Evolutionary conservation across 2,329 filamentous ascomycete species (phyloP), one percentile per base, ranked within the genome.

Genomic region (Ophiocordyceps unilateralis): DNA sequence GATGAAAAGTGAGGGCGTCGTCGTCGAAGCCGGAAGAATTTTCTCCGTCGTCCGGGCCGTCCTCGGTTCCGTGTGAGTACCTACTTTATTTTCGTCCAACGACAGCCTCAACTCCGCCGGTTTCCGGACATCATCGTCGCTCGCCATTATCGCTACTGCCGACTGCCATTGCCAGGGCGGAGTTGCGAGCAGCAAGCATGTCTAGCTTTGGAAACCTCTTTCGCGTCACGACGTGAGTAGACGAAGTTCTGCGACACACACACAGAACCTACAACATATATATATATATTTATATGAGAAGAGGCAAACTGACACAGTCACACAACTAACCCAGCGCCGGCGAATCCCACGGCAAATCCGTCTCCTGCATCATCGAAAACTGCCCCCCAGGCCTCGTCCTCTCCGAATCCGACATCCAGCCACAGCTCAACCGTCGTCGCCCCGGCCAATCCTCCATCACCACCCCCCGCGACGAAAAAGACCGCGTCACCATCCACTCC

Each of bases 351-450:
- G 93, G 89, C 68, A 81, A 80, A 55, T 89, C 83, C 26, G 87
- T 96, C 55, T 88, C 87, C 57, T 93, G 85, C 68, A 95, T 96
- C 55, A 81, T 96, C 63, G 89, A 96, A 60, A 87, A 87, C 53
- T 83, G 78, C 57, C 91, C 89, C 30, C 88, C 91, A 14, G 84
- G 85, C 54, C 81, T 96, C 71, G 68, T 79, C 54, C 77, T 96
- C 60, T 82, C 76, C 48, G 88, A 94, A 63, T 70, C 68, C 43
- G 85, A 93, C 57, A 93, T 96, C 58, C 89, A 98, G 65, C 87
- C 87, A 41, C 87, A 95, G 66, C 84, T 96, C 76, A 93, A 82
- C 49, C 81, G 89, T 50, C 76, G 89, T 47, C 76, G 89, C 46
- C 89, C 89, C 5, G 89, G 89, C 39, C 89, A 98, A 64, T 85